These are phyloP conservation scores for Truncatella angustata DNA, from an alignment of 2,329 filamentous ascomycete genomes.

Conservation along the genomic window DNA sequence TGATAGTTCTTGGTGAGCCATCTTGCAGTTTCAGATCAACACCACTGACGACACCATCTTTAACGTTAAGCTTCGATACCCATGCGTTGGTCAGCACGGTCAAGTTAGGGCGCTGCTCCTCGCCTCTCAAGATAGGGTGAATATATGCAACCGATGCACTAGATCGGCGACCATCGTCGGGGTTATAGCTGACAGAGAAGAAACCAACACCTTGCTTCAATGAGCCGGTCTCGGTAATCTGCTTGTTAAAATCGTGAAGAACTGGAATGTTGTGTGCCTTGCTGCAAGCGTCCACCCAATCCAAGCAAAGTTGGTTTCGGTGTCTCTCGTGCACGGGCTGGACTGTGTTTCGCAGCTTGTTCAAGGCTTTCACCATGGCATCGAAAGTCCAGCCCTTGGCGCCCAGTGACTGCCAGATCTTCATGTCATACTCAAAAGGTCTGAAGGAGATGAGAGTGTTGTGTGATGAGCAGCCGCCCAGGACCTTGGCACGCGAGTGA, in stretches of 20 bases:
- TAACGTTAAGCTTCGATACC: slow-evolving; percentile 78
- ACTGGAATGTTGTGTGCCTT: slow-evolving; percentile 77
- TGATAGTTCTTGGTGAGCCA: slow-evolving; percentile 53
- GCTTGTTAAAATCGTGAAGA: slow-evolving; percentile 81
- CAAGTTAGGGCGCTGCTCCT: slow-evolving; percentile 80
- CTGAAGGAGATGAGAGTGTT: slow-evolving; percentile 93
- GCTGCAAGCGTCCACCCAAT: slow-evolving; percentile 83
- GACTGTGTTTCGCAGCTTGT: slow-evolving; percentile 85
- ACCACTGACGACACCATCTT: slow-evolving; percentile 68
- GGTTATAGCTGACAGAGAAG: slow-evolving; percentile 89
- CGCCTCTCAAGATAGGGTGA: slow-evolving; percentile 81
- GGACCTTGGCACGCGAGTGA: slow-evolving; percentile 87
- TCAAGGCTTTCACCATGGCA: slow-evolving; percentile 76
- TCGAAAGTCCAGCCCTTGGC: slow-evolving; percentile 86
- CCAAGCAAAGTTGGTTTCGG: slow-evolving; percentile 86
- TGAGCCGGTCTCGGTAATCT: slow-evolving; percentile 72
- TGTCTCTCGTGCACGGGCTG: slow-evolving; percentile 84
- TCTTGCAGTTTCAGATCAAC: slow-evolving; percentile 63
- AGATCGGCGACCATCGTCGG: slow-evolving; percentile 79
- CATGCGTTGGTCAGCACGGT: slow-evolving; percentile 85
- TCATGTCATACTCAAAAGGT: slow-evolving; percentile 84
- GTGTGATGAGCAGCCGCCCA: slow-evolving; percentile 90
- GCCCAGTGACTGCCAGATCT: slow-evolving; percentile 79
- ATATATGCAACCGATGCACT: slow-evolving; percentile 91
- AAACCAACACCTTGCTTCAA: slow-evolving; percentile 80